Evolutionary conservation across 2,329 filamentous ascomycete genomes (phyloP), one percentile per base, ranked within the genome.

Genomic region (Sclerotinia sclerotiorum): DNA sequence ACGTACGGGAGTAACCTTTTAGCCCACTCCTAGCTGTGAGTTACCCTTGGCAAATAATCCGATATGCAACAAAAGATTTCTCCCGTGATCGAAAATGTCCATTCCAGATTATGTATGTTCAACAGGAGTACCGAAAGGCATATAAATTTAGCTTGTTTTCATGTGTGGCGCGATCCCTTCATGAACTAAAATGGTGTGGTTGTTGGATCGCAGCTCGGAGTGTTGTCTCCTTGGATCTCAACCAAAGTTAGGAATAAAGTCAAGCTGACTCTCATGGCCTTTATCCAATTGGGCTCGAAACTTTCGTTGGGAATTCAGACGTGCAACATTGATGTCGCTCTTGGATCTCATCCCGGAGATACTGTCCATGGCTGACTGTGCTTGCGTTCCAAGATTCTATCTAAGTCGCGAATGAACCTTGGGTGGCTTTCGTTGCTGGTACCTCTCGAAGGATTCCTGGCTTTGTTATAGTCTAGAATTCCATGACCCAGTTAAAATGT

Each of bases 261-360:
- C 29, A 10, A 42, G 5, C 17, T 15, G 35, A 57, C 21, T 17
- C 21, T 42, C 21, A 10, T 11, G 13, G 35, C 32, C 55, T 24
- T 57, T 17, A 24, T 13, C 21, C 21, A 35, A 13, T 57, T 42
- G 55, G 35, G n/a, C 32, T 21, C n/a, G 24, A 58, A 27, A 15
- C 15, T n/a, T 19, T 27, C 19, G 55, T 58, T 58, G 55, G 44
- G 55, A 27, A 27, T 44, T 11, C 3, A 58, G 55, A 58, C n/a
- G 35, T 58, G 55, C 55, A 58, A 58, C n/a, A 58, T 72, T 69
- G 70, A 62, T n/a, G 24, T 7, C 55, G 29, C 56, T 24, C 11
- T n/a, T 39, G 54, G 57, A 66, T 42, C 39, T 44, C 35, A 68
- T 70, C 46, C 63, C 65, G 64, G 68, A n/a, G 61, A 70, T 63